Conservation (phyloP, 257 asterid species). For the Ilex asprella region DNA sequence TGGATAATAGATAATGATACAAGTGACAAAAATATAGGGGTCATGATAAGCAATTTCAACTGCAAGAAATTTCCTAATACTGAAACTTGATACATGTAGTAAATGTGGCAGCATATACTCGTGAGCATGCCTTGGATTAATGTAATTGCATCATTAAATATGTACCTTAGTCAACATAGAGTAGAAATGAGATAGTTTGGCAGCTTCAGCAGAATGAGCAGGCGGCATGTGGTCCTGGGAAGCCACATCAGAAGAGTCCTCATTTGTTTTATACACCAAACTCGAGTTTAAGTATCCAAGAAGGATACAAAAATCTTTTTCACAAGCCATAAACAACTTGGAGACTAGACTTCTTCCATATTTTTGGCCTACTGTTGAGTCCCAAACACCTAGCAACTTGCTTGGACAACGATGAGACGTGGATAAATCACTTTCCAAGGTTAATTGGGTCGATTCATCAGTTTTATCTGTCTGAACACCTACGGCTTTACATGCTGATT, state of each 20-base stretch:
- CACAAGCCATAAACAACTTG: constrained; percentile 51
- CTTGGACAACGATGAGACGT: constrained; percentile 25
- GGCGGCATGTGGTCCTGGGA: constrained; percentile 21
- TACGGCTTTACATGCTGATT: constrained; percentile 41
- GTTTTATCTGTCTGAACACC: constrained; percentile 51
- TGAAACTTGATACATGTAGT: not conserved
- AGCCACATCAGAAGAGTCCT: constrained; percentile 12
- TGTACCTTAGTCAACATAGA: constrained; percentile 68
- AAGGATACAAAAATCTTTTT: constrained; percentile 56
- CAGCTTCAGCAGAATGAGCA: constrained; percentile 36
- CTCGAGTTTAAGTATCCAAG: constrained; percentile 46
- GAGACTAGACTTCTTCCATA: constrained; percentile 48
- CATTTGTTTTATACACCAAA: constrained; percentile 18
- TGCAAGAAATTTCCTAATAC: not conserved
- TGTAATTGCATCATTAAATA: constrained; percentile 1
- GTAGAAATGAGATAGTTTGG: constrained; percentile 57
- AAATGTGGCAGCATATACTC: not conserved
- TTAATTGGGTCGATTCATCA: constrained; percentile 28
- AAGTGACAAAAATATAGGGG: not conserved
- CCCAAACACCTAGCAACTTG: constrained; percentile 66
- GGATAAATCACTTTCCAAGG: constrained; percentile 11
- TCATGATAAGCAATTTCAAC: not conserved
- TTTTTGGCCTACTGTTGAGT: constrained; percentile 36
- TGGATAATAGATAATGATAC: not conserved
- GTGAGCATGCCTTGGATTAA: not conserved